Percentiles rank a stretch among this genome's conserved stretches.
Evolutionary conservation across 2,329 filamentous ascomycete species (phyloP).

Genomic region (Paecilomyces variotii): DNA sequence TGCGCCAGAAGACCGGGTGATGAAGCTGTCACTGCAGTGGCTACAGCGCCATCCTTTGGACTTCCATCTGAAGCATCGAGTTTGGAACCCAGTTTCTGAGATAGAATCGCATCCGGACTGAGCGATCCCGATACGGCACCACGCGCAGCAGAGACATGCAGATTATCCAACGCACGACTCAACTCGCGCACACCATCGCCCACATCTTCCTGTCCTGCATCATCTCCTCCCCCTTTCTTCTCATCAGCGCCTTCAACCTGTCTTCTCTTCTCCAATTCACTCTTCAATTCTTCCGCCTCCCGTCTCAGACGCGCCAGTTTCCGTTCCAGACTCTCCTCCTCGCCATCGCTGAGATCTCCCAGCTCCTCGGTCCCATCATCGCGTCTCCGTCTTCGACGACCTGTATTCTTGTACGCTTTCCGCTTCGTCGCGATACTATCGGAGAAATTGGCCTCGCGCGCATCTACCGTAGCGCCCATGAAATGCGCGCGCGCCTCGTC

Average conservation of each 20-base stretch:
- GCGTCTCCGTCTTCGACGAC: constrained; percentile 50
- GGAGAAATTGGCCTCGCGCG: constrained; percentile 75
- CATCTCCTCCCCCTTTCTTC: constrained; percentile 36
- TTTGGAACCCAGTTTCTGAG: constrained; percentile 22
- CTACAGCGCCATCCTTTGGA: constrained; percentile 1
- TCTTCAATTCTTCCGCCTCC: constrained; percentile 69
- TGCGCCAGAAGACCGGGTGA: constrained; percentile 57
- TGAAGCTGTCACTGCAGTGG: constrained; percentile 7
- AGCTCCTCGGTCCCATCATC: constrained; percentile 49
- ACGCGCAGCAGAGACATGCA: constrained; percentile 37
- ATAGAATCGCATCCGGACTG: constrained; percentile 27
- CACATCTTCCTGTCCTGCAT: constrained; percentile 34
- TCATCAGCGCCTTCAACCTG: constrained; percentile 50
- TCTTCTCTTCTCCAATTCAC: constrained; percentile 33
- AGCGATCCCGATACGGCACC: constrained; percentile 12
- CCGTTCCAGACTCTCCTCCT: constrained; percentile 66
- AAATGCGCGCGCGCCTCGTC: constrained; percentile 76
- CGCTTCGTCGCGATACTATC: constrained; percentile 77
- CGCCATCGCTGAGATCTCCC: constrained; percentile 70
- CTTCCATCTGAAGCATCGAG: constrained; percentile 2
- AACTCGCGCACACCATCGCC: constrained; percentile 59
- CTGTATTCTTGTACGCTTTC: constrained; percentile 73
- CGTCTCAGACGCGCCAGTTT: constrained; percentile 75
- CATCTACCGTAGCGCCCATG: constrained; percentile 65
- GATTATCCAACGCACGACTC: constrained; percentile 62